These are phyloP conservation scores for Malus orientalis DNA, from an alignment of 306 rosid species.

Conservation along the genomic window DNA sequence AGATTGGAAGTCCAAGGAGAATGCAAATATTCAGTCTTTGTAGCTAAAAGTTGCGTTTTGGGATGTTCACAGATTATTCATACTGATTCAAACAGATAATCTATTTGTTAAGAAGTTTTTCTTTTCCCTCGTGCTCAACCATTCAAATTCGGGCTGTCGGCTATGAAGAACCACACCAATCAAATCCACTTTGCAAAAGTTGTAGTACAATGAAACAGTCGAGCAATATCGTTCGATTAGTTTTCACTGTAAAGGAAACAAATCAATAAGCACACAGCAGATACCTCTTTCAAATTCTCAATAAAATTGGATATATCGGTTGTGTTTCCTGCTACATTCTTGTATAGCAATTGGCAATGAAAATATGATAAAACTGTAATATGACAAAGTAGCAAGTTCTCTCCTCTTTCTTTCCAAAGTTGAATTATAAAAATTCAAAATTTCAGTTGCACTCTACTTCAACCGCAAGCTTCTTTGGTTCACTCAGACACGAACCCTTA, in stretches of 20 bases:
- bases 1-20: slow-evolving; percentile 73
- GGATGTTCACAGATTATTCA: neutral
- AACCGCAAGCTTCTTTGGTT: slow-evolving; percentile 66
- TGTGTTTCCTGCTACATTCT: neutral
- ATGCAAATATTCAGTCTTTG: slow-evolving; percentile 32
- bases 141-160: neutral
- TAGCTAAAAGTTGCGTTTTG: too few relatives aligned
- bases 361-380: neutral
- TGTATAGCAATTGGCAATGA: neutral
- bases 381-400: neutral
- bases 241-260: too few relatives aligned
- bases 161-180: too few relatives aligned
- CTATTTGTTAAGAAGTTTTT: neutral
- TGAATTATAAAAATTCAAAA: neutral
- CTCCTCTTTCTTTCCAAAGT: neutral
- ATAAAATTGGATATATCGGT: neutral
- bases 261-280: too few relatives aligned
- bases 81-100: neutral
- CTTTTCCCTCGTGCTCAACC: neutral
- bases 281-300: neutral
- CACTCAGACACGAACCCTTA: slow-evolving; percentile 33
- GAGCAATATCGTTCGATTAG: too few relatives aligned
- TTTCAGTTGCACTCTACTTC: slow-evolving; percentile 64
- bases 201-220: too few relatives aligned
- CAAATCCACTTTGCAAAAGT: too few relatives aligned